Base-by-base conservation (phyloP, 1,139 yeast species). In the Sugiyamaella grinbergsii region DNA sequence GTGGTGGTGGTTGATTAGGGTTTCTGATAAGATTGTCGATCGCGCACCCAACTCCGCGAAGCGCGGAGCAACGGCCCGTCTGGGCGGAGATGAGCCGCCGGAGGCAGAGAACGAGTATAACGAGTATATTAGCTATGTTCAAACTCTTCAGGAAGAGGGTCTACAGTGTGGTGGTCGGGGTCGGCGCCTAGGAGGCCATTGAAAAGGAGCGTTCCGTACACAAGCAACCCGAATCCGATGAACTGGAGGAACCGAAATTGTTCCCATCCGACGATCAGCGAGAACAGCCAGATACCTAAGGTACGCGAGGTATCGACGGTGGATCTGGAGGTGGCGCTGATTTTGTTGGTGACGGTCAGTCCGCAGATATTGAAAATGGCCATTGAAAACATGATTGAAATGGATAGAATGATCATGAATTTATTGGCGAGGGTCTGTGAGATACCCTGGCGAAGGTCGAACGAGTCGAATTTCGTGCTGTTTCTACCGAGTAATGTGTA, bases 251-350 rank as follows among this genome's bases (percentile, higher is more conserved):
- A 64, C 31, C 76, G 74, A 70, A 85, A 86, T 0, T 73, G 61
- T 67, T 87, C 95, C 95, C 95, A 87, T 2, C 94, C 94, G 60
- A 86, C 65, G n/a, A 69, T 49, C 51, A 86, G 70, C 0, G 94
- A 88, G n/a, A 84, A 76, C 1, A 82, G 47, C 95, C 95, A 87
- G 18, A 87, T 91, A 36, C 85, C 70, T 38, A 85, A 70, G 0
- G 95, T 86, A 60, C 95, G 76, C 56, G 87, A 83, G 0, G 91
- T 83, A 62, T 87, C 95, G 42, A 87, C 79, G 1, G 95, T 87
- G 16, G 90, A 81, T 62, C 95, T 75, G 2, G 93, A 77, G 0
- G 95, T 86, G 31, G 95, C 95, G 48, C 86, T 82, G 48, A 85
- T 67, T 47, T 71, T 69, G 47, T 79, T 76, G 2, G 95, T 87